phyloP scores from a whole-genome alignment of 2,329 filamentous ascomycete species.

The Phyllosticta paracitricarpa region DNA sequence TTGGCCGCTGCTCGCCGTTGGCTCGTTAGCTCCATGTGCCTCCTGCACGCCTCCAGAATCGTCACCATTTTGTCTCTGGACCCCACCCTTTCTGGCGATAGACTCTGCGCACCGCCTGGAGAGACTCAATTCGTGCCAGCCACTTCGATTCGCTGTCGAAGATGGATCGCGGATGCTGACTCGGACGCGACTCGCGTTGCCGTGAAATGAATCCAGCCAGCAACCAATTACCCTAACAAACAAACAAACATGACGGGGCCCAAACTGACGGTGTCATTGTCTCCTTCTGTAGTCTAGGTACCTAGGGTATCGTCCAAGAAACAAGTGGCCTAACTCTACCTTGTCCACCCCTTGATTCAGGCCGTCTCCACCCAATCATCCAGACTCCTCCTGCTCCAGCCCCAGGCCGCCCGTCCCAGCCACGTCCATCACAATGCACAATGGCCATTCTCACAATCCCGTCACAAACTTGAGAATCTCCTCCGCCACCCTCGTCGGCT shows the following conservation, averaged over 20 bases:
- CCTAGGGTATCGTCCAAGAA: not conserved
- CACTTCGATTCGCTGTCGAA: not conserved
- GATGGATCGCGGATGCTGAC: not conserved
- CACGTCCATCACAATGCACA: not conserved
- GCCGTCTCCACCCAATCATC: not conserved
- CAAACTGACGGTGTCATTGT: not conserved
- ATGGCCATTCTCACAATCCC: slow-evolving; percentile 1
- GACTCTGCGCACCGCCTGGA: not conserved
- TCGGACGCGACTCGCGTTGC: not conserved
- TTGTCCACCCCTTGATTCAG: not conserved
- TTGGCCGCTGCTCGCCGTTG: slow-evolving; percentile 1
- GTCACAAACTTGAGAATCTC: slow-evolving; percentile 37
- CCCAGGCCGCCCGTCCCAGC: not conserved
- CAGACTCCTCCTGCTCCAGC: not conserved
- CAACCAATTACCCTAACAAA: not conserved
- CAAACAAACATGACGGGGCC: not conserved
- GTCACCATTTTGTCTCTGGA: not conserved
- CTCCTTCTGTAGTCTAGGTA: not conserved
- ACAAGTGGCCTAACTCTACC: not conserved
- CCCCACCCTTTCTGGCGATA: not conserved
- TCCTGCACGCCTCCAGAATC: slow-evolving; percentile 3
- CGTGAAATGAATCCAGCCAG: not conserved
- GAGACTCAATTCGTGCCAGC: not conserved
- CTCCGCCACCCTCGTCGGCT: slow-evolving; percentile 44
- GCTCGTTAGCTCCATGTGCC: not conserved